Conservation (phyloP, 306 rosid species). For the Mimosa pudica region DNA sequence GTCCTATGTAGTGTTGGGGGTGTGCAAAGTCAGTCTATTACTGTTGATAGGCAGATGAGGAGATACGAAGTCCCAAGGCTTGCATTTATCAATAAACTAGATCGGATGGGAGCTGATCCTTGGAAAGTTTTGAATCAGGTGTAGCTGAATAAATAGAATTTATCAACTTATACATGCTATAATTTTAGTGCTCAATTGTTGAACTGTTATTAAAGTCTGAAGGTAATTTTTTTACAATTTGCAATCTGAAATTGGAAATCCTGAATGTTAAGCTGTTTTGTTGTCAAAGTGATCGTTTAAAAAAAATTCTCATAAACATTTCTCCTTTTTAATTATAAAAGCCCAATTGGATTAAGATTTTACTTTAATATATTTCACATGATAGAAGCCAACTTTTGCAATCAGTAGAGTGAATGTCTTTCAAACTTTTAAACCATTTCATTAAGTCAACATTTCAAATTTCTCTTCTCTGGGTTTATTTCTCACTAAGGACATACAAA, state of each 20-base stretch:
- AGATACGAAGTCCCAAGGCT: slow-evolving; percentile 94
- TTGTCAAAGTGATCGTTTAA: neutral
- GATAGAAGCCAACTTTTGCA: slow-evolving; percentile 17
- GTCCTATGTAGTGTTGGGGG: slow-evolving; percentile 99
- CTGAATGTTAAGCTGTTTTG: slow-evolving; percentile 22
- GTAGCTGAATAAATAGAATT: slow-evolving; percentile 28
- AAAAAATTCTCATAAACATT: neutral
- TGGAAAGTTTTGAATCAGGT: slow-evolving; percentile 99
- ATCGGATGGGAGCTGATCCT: slow-evolving; percentile 99
- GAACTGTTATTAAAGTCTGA: slow-evolving; percentile 6
- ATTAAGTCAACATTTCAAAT: slow-evolving; percentile 2
- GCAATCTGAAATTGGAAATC: neutral
- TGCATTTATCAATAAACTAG: slow-evolving; percentile 96
- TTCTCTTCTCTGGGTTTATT: slow-evolving; percentile 14
- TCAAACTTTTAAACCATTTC: slow-evolving; percentile 9
- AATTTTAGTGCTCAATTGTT: slow-evolving; percentile 19
- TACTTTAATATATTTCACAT: neutral
- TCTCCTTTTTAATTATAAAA: slow-evolving; percentile 3
- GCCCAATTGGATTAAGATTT: slow-evolving; percentile 1
- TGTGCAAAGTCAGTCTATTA: slow-evolving; percentile 97
- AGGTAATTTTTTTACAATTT: neutral
- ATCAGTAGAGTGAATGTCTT: slow-evolving; percentile 1
- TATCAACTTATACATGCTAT: slow-evolving; percentile 2
- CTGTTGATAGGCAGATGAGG: slow-evolving; percentile 98
- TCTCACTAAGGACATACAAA: neutral